phyloP scores from a whole-genome alignment of 1,139 yeast species.

The Suhomyces coccinellae region DNA sequence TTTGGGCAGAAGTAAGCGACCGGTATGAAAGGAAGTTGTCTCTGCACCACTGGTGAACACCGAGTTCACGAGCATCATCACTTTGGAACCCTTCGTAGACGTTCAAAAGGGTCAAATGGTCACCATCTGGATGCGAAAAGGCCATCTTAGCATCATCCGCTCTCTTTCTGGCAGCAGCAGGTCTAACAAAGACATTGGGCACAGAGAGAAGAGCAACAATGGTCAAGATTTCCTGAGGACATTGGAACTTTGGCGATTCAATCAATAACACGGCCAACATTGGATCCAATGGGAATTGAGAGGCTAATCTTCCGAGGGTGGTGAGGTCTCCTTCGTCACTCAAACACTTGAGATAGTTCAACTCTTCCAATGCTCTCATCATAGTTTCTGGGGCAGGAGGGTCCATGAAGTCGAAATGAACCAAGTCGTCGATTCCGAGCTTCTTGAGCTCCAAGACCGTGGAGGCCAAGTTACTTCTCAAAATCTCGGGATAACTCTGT shows the following conservation, averaged over 20 bases:
- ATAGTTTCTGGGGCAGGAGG: constrained; percentile 99
- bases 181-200: constrained; percentile 93
- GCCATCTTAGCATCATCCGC: constrained; percentile 89
- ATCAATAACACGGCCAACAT: constrained; percentile 91
- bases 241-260: constrained; percentile 78
- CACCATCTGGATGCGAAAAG: constrained; percentile 95
- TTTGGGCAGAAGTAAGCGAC: constrained; percentile 79
- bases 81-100: constrained; percentile 83
- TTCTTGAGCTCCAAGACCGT: constrained; percentile 92
- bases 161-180: constrained; percentile 80
- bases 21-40: constrained; percentile 84
- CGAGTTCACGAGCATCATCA: constrained; percentile 63
- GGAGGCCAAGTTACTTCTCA: constrained; percentile 85
- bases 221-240: constrained; percentile 86
- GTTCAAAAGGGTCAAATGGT: constrained; percentile 85
- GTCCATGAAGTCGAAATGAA: constrained; percentile 97
- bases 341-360: constrained; percentile 84
- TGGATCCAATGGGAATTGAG: constrained; percentile 95
- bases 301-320: constrained; percentile 82
- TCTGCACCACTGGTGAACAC: constrained; percentile 82
- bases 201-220: constrained; percentile 90
- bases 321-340: constrained; percentile 93
- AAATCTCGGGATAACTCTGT: constrained; percentile 93
- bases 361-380: constrained; percentile 98
- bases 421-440: constrained; percentile 92